Conservation (phyloP, 169 alveolate genomes). For the Plasmodium cynomolgi region DNA sequence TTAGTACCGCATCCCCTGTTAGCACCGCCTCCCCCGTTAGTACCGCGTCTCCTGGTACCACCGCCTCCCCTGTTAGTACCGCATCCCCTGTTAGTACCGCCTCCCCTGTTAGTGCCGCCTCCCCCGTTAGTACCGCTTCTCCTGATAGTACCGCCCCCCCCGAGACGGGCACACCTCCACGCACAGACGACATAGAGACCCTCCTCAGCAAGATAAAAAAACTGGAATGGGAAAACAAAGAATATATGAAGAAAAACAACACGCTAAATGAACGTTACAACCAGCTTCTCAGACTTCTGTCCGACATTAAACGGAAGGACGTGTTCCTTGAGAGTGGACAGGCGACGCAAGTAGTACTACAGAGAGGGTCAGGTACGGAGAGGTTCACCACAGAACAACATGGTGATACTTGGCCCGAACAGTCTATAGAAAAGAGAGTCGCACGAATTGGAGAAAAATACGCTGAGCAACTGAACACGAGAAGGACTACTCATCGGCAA, state of each 20-base stretch:
- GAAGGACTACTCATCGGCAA: neutral
- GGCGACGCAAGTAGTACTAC: neutral
- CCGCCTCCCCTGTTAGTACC: too few relatives aligned
- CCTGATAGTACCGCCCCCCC: neutral
- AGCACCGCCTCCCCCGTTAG: too few relatives aligned
- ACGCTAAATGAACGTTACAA: slow-evolving; percentile 23
- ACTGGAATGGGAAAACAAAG: slow-evolving; percentile 35
- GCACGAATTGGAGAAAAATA: neutral
- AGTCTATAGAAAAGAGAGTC: neutral
- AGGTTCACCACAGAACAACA: neutral
- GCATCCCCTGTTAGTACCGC: too few relatives aligned
- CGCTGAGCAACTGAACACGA: neutral
- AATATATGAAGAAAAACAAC: slow-evolving; percentile 7
- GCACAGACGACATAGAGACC: neutral
- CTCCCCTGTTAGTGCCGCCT: too few relatives aligned
- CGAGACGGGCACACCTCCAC: neutral
- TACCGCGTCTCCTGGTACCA: neutral
- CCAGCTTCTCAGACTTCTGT: slow-evolving; percentile 2
- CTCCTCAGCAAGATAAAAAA: slow-evolving; percentile 22
- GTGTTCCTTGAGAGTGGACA: neutral
- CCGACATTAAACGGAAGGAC: slow-evolving; percentile 7
- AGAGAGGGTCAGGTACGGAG: neutral
- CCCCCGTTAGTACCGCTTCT: too few relatives aligned
- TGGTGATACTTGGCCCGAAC: neutral
- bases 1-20: too few relatives aligned